phyloP scores from a whole-genome alignment of 2,329 filamentous ascomycete genomes.

The Ophiobolus disseminans region DNA sequence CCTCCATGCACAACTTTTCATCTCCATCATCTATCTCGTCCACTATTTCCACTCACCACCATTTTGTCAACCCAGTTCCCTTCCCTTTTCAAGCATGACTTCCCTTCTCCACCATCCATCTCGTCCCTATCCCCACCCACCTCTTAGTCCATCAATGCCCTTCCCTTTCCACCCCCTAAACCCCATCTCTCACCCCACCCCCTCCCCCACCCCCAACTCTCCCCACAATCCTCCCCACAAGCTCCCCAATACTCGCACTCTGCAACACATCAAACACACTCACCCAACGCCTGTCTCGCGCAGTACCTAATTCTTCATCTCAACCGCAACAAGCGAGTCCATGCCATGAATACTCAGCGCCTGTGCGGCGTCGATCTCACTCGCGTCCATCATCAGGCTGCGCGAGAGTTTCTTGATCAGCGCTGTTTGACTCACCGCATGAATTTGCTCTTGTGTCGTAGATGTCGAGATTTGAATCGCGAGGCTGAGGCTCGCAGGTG shows the following conservation, averaged over 20 bases:
- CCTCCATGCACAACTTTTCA: no score
- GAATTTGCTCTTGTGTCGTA: background rate
- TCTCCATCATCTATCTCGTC: no score
- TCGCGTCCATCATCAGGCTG: conserved; percentile 19
- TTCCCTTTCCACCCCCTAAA: no score
- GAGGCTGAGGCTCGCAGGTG: no score
- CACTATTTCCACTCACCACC: no score
- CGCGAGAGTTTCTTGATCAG: conserved; percentile 19
- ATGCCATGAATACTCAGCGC: conserved; percentile 24
- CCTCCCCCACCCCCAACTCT: conserved; percentile 2
- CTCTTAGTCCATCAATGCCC: no score
- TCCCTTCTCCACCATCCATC: no score
- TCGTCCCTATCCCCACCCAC: no score
- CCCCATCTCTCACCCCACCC: no score
- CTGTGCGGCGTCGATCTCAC: conserved; percentile 19
- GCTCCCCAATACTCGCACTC: conserved; percentile 10
- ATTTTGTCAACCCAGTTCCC: no score
- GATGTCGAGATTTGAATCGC: conserved; percentile 8
- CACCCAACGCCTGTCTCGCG: conserved; percentile 21
- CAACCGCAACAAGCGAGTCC: conserved; percentile 36
- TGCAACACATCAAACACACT: conserved; percentile 33
- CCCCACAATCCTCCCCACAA: conserved; percentile 12
- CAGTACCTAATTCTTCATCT: conserved; percentile 31
- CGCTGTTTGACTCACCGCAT: conserved; percentile 9
- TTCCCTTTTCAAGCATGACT: no score